Base-by-base conservation (phyloP, 257 asterid genomes). In the Scutellaria barbata region DNA sequence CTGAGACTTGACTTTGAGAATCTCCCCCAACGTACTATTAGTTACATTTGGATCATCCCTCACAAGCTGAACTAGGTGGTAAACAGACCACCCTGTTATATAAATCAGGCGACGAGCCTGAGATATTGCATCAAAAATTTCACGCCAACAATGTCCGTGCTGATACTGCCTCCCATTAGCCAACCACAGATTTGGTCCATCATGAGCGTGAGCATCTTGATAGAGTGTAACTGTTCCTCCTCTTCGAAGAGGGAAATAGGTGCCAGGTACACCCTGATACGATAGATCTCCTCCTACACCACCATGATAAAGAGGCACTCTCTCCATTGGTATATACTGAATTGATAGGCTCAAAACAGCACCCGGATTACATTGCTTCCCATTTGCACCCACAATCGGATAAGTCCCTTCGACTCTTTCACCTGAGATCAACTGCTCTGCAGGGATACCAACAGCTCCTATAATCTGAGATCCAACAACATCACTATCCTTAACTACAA, bases 71-170 rank as follows among this genome's bases (percentile, higher is more conserved):
- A 92, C 92, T 17, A 89, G 65, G 70, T 92, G 98, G 68, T 83
- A 67, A n/a, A 92, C 96, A 1, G 98, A 89, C 98, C 98, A 92
- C 5, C 98, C 98, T 0, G 96, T 88, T 47, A 92, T 92, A 73
- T 92, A 92, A 63, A 92, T 74, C 43, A 92, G 66, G 11, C 88
- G 82, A 1, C 92, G 93, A 59, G 98, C 96, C 81, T 82, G 78
- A 68, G 79, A 63, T 22, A 92, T 88, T 5, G 96, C 90, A 64
- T 86, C 76, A 50, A 68, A 92, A 11, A 92, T 92, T 74, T 92
- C 96, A 12, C 66, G 82, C 96, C 98, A 92, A 55, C 98, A 92
- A 3, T 86, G 80, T 12, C 96, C 94, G 22, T 89, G 94, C 56
- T 88, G 77, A 84, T 89, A 89, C 54, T 50, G 58, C 79, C 71